Evolutionary conservation across 2,329 filamentous ascomycete species (phyloP), one percentile per base, ranked within the genome.

Genomic region (Whalleya microplaca): DNA sequence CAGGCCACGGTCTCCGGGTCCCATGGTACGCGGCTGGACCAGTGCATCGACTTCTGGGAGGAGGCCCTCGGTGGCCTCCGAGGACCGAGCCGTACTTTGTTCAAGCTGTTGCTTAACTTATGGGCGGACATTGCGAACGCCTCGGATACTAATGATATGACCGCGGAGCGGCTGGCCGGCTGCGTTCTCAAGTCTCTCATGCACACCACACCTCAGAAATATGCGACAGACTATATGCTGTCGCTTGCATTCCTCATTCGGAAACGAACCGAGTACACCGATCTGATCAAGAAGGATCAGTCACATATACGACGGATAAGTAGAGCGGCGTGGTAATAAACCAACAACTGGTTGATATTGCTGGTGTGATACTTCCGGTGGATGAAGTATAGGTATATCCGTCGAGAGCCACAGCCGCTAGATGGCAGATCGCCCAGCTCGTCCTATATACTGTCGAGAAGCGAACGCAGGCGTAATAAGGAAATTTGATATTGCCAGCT

Each of bases 41-140:
- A 73, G 63, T 76, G 75, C 52, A 74, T 79, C 44, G 76, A 78
- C 57, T 79, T 79, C 51, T 79, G 77, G 77, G 76, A 78, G 56
- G 76, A 79, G 65, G 75, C 77, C 7, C 65, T 79, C 5, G 70
- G 70, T 21, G 73, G 75, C 0, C 66, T 78, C 9, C 69, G 71
- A 12, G 76, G 75, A 1, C 68, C 72, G 0, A 67, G 67, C 4
- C 70, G 75, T 41, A 71, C 66, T 46, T 55, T 78, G 29, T 71
- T 78, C 60, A 78, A 78, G 65, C 64, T 78, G 55, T 64, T 79
- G 62, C 65, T 79, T 21, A 76, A 76, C 51, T 64, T 78, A 16
- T 78, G 76, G 76, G 76, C 75, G 2, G 73, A 76, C 23, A 66
- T 78, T 16, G 73, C 75, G 2, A 70, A 73, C 20, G 71, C 71